These are phyloP conservation scores for Trichoderma koningiopsis DNA, from an alignment of 2,329 filamentous ascomycete genomes.

Conservation along the genomic window DNA sequence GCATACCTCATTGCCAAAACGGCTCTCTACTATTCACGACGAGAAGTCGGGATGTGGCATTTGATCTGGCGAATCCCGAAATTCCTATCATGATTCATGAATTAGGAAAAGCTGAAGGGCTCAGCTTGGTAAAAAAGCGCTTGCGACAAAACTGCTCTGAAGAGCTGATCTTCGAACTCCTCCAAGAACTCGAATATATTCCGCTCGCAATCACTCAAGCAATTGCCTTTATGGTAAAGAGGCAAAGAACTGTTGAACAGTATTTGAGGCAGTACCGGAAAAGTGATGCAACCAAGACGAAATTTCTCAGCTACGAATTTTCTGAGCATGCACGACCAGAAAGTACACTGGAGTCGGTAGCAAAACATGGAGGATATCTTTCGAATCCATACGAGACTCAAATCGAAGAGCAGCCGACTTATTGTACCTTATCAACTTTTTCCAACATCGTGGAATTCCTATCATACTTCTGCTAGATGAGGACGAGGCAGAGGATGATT, in stretches of 20 bases:
- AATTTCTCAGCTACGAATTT: conserved; percentile 16
- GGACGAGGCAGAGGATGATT: conserved; percentile 3
- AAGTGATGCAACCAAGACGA: background rate
- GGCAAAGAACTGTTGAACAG: background rate
- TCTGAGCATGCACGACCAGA: conserved; percentile 10
- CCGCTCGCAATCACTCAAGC: conserved; percentile 22
- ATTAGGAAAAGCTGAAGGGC: background rate
- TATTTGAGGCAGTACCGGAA: conserved; percentile 18
- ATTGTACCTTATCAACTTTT: conserved; percentile 21
- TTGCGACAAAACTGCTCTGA: background rate
- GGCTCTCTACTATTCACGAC: conserved; percentile 19
- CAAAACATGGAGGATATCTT: conserved; percentile 19
- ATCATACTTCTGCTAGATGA: conserved; percentile 3
- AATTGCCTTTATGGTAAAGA: conserved; percentile 14
- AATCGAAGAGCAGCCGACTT: conserved; percentile 22
- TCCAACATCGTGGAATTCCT: conserved; percentile 24
- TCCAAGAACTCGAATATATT: conserved; percentile 15
- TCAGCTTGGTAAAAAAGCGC: background rate
- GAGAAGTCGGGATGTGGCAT: conserved; percentile 10
- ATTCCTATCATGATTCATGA: background rate
- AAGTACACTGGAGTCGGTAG: conserved; percentile 1
- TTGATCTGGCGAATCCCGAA: background rate
- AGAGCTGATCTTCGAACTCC: background rate
- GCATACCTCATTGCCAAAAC: conserved; percentile 7
- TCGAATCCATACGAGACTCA: conserved; percentile 10